Evolutionary conservation across 2,329 filamentous ascomycete species (phyloP).

Genomic region (Pseudogymnoascus sp.): DNA sequence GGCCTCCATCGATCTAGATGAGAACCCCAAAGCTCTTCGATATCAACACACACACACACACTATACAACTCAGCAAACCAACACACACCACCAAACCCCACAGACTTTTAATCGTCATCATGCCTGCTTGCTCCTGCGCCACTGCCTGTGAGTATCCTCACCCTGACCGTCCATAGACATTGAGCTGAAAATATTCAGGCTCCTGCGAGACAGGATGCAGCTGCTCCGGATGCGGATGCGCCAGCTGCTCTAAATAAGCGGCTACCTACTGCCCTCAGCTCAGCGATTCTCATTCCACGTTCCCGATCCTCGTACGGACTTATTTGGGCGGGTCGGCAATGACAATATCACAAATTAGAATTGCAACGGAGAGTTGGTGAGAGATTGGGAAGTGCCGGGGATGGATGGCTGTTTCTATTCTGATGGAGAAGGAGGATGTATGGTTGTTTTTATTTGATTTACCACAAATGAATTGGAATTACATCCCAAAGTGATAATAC

Average conservation of each 20-base stretch:
- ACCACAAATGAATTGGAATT: constrained; percentile 3
- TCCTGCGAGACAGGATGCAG: not conserved
- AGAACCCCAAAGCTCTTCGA: not conserved
- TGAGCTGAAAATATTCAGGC: not conserved
- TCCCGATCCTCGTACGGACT: not conserved
- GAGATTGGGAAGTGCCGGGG: not conserved
- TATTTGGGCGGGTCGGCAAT: not conserved
- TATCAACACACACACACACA: not conserved
- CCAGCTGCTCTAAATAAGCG: not conserved
- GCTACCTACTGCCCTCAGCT: not conserved
- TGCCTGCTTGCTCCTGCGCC: not conserved
- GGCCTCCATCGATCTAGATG: not conserved
- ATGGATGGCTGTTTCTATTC: not conserved
- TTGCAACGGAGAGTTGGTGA: not conserved
- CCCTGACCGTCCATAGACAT: not conserved
- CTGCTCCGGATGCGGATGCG: not conserved
- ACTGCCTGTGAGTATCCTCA: not conserved
- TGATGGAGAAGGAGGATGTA: not conserved
- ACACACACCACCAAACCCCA: constrained; percentile 2
- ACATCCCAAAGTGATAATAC: not conserved
- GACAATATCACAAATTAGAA: not conserved
- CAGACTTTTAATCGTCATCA: not conserved
- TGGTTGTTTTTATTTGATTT: constrained; percentile 3
- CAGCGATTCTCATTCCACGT: not conserved
- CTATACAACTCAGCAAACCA: constrained; percentile 2